phyloP scores from a whole-genome alignment of 2,329 filamentous ascomycete species.

The Cadophora sp. region DNA sequence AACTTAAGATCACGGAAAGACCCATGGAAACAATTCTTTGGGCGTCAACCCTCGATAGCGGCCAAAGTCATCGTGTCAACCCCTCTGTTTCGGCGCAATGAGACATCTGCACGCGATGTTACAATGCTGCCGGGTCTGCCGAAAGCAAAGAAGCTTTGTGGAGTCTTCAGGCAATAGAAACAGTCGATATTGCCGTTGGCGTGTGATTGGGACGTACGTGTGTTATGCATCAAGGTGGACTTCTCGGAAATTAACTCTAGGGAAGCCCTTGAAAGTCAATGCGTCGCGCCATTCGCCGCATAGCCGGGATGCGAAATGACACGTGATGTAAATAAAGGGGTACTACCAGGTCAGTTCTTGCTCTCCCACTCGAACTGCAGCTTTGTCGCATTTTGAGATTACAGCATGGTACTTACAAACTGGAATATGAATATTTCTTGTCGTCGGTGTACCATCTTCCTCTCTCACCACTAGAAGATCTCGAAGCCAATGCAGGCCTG shows the following conservation, averaged over 20 bases:
- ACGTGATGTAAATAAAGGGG: neutral
- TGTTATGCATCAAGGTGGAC: neutral
- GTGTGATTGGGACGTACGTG: neutral
- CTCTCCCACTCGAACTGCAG: neutral
- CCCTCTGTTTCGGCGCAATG: neutral
- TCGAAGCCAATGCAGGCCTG: too few relatives aligned
- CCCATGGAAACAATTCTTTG: neutral
- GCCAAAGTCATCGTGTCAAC: neutral
- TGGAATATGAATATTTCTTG: too few relatives aligned
- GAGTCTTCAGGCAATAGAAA: neutral
- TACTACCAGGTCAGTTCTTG: neutral
- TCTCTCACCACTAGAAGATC: too few relatives aligned
- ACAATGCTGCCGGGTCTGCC: neutral
- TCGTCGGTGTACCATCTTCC: too few relatives aligned
- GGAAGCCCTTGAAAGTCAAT: constrained; percentile 5
- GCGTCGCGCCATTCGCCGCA: neutral
- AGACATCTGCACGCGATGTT: neutral
- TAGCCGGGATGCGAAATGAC: neutral
- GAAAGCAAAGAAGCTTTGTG: constrained; percentile 2
- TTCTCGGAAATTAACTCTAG: neutral
- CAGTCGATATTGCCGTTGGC: neutral
- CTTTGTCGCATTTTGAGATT: neutral
- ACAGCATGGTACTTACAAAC: too few relatives aligned
- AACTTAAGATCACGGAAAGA: neutral
- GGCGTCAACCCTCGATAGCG: neutral